Evolutionary conservation across 2,329 filamentous ascomycete genomes (phyloP).

Genomic region (Fusarium udum): DNA sequence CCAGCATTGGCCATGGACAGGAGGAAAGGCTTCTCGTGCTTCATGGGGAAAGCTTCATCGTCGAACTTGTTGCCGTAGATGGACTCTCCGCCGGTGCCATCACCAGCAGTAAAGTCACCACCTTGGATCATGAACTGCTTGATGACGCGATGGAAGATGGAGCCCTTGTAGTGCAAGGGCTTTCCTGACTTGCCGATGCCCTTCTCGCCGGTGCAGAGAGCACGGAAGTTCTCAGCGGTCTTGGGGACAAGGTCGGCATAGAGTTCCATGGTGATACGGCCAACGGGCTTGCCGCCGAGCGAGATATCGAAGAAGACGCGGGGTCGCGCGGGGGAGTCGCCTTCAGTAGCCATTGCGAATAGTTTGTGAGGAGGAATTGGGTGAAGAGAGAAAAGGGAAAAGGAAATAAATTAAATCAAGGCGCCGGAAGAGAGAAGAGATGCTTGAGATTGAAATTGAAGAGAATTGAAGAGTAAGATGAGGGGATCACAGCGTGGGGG

Average conservation of each 20-base stretch:
- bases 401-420: not conserved
- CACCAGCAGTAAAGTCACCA: constrained; percentile 94
- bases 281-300: constrained; percentile 77
- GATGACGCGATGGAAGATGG: constrained; percentile 94
- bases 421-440: not conserved
- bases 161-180: constrained; percentile 92
- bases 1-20: constrained; percentile 98
- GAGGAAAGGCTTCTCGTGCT: constrained; percentile 93
- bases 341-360: constrained; percentile 53
- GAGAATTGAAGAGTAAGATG: constrained; percentile 2
- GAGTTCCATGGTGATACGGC: constrained; percentile 88
- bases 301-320: constrained; percentile 94
- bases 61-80: constrained; percentile 98
- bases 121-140: constrained; percentile 97
- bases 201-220: constrained; percentile 94
- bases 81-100: constrained; percentile 94
- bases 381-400: not conserved
- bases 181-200: constrained; percentile 83
- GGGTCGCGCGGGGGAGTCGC: constrained; percentile 65
- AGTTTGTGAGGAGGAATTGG: not conserved
- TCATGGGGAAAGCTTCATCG: constrained; percentile 92
- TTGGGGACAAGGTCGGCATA: constrained; percentile 83
- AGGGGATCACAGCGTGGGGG: constrained; percentile 13
- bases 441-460: not conserved
- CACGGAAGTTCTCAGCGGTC: constrained; percentile 96